Percentiles rank a stretch among this genome's conserved stretches.
phyloP scores from a whole-genome alignment of 176 grass and related monocot genomes.

The Ensete glaucum region DNA sequence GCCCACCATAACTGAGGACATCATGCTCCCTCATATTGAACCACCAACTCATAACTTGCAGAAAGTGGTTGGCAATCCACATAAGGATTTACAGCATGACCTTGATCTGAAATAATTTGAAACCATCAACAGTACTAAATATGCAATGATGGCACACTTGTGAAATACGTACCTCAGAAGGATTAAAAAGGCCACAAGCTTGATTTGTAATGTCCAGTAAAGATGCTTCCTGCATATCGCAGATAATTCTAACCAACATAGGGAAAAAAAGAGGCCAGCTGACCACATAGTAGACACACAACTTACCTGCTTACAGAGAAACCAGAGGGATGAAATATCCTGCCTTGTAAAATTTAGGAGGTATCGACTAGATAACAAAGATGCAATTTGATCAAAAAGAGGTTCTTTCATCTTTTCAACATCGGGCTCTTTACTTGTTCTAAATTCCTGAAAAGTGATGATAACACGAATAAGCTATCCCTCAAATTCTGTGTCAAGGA shows the following conservation, averaged over 20 bases:
- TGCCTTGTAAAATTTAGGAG: conserved; percentile 65
- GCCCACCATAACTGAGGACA: too few species aligned
- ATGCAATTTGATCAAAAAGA: conserved; percentile 62
- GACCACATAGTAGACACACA: conserved; percentile 12
- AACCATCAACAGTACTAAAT: conserved; percentile 14
- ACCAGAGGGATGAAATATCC: conserved; percentile 89
- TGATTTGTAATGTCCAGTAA: conserved; percentile 84
- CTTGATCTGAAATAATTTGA: background rate
- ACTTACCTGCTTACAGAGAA: conserved; percentile 92
- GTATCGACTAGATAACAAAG: conserved; percentile 48
- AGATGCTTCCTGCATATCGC: conserved; percentile 74
- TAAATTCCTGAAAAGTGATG: conserved; percentile 53
- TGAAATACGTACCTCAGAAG: conserved; percentile 51
- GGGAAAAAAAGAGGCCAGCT: conserved; percentile 6
- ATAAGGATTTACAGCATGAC: background rate
- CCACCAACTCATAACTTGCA: too few species aligned
- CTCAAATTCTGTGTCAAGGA: conserved; percentile 1
- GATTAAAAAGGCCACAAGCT: conserved; percentile 88
- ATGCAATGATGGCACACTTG: conserved; percentile 3
- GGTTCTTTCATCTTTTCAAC: conserved; percentile 83
- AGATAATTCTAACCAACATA: background rate
- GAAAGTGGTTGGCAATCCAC: too few species aligned
- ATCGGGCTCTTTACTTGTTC: conserved; percentile 71
- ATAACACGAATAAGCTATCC: conserved; percentile 9
- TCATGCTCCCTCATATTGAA: too few species aligned